phyloP scores from a whole-genome alignment of 176 grass and related monocot species.

The Oryza glumipatula region DNA sequence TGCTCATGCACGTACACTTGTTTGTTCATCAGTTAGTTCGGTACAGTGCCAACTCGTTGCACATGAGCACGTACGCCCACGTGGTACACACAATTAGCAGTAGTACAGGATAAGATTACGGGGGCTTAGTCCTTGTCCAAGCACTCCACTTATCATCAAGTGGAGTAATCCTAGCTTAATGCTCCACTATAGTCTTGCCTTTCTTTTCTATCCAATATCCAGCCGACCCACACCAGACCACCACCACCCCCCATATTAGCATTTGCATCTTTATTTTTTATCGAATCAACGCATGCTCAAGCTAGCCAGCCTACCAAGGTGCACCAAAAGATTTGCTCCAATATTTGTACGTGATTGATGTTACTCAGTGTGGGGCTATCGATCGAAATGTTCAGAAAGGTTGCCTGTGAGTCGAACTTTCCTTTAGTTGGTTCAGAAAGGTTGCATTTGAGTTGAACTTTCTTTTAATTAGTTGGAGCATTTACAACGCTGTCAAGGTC shows the following conservation, averaged over 20 bases:
- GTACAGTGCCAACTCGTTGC: background rate
- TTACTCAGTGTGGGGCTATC: too few relatives aligned
- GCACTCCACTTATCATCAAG: slow-evolving; percentile 9
- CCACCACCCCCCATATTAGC: background rate
- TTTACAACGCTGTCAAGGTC: background rate
- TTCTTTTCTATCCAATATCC: background rate
- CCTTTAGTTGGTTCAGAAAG: too few relatives aligned
- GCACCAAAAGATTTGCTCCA: background rate
- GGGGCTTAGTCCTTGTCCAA: slow-evolving; percentile 21
- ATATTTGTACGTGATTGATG: background rate
- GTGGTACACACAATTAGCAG: too few relatives aligned
- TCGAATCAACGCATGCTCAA: background rate
- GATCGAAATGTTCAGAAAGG: background rate
- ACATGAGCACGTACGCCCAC: background rate
- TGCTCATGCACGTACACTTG: background rate
- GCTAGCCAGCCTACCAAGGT: background rate
- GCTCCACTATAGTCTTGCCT: slow-evolving; percentile 1
- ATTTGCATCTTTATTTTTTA: background rate
- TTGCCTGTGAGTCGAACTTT: background rate
- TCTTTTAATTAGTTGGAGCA: background rate
- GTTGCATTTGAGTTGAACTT: background rate
- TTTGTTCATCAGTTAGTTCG: background rate
- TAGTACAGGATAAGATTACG: background rate
- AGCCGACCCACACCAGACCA: slow-evolving; percentile 24
- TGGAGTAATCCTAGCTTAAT: background rate